These are phyloP conservation scores for Ambrosia hybrid DNA, from an alignment of 140 eudicot genomes.

Conservation along the genomic window DNA sequence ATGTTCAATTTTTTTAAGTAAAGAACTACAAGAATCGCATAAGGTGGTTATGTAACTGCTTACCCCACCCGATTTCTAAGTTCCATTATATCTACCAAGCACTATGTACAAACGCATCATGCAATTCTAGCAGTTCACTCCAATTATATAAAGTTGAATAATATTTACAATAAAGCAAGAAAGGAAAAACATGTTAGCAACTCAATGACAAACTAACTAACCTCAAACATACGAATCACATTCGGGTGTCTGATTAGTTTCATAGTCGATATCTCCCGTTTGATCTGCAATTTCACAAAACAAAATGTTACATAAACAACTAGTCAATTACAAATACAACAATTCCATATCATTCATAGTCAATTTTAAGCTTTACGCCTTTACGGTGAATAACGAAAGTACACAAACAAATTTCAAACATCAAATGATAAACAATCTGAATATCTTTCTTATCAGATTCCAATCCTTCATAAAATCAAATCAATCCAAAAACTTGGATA, in stretches of 20 bases:
- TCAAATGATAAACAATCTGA: background rate
- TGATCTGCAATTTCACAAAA: constrained; percentile 63
- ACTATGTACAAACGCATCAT: background rate
- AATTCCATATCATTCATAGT: constrained; percentile 3
- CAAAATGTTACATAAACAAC: constrained; percentile 16
- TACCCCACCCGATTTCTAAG: too few species aligned
- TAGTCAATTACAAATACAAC: background rate
- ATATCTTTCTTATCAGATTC: constrained; percentile 3
- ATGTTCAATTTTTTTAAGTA: background rate
- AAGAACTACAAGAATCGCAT: background rate
- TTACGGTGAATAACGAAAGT: background rate
- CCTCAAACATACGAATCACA: constrained; percentile 97
- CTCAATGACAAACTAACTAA: constrained; percentile 22
- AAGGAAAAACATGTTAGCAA: constrained; percentile 7
- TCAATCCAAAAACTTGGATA: background rate
- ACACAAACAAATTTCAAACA: background rate
- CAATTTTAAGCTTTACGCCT: background rate
- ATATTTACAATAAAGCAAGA: background rate
- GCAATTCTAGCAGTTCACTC: background rate
- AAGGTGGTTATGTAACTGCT: background rate
- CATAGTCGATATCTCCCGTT: constrained; percentile 99
- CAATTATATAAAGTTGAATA: background rate
- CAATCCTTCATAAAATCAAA: background rate
- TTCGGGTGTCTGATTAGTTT: constrained; percentile 95
- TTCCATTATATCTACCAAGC: background rate